Evolutionary conservation across 225 moss, liverwort and hornwort species (phyloP).

Genomic region (Physcomitrellopsis africana): DNA sequence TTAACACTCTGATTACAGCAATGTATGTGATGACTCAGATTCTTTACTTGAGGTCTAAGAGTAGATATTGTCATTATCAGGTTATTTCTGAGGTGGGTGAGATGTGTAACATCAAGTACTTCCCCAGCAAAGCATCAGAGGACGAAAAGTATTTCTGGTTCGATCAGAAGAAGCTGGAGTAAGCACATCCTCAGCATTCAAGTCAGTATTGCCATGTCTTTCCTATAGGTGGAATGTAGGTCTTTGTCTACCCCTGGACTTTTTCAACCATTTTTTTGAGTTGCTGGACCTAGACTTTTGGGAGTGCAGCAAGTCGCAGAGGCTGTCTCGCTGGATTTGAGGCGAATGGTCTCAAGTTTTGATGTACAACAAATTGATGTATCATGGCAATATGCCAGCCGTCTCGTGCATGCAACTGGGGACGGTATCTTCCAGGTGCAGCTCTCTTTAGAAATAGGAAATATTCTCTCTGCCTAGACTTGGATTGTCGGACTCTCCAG

Average conservation of each 20-base stretch:
- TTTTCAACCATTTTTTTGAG: conserved; percentile 31
- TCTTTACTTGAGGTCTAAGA: conserved; percentile 18
- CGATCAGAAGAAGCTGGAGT: conserved; percentile 56
- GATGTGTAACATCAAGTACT: conserved; percentile 86
- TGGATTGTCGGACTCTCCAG: conserved; percentile 34
- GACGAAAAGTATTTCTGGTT: conserved; percentile 48
- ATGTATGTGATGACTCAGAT: background rate
- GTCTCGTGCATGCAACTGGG: background rate
- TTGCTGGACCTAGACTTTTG: conserved; percentile 17
- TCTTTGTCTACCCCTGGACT: background rate
- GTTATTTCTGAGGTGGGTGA: conserved; percentile 87
- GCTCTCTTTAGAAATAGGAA: conserved; percentile 27
- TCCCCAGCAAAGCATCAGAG: conserved; percentile 42
- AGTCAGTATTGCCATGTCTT: background rate
- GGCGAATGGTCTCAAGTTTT: conserved; percentile 23
- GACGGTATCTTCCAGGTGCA: conserved; percentile 6
- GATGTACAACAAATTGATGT: conserved; percentile 26
- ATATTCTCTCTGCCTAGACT: conserved; percentile 25
- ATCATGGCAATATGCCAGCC: background rate
- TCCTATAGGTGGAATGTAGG: background rate
- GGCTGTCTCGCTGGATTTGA: conserved; percentile 10
- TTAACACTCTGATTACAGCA: background rate
- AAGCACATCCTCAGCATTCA: conserved; percentile 8
- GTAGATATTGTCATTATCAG: conserved; percentile 34
- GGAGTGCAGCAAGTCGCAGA: conserved; percentile 21